Conservation (phyloP, 192 early-diverging fungal genomes). For the Cladochytrium replicatum region DNA sequence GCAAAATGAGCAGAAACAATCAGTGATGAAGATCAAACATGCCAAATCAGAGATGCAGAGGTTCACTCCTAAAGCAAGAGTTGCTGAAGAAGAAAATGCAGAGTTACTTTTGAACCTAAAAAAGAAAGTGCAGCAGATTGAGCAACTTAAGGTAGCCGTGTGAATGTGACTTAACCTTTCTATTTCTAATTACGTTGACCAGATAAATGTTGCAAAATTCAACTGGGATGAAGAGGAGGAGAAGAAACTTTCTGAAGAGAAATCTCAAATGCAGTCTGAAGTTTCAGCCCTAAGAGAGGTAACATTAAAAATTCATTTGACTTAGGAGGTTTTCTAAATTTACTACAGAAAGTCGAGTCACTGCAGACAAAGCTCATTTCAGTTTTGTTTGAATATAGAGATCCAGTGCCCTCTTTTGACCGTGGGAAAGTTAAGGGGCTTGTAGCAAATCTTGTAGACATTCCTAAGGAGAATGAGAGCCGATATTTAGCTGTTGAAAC, state of each 20-base stretch:
- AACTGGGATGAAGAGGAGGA: neutral
- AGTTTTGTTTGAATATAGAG: constrained; percentile 71
- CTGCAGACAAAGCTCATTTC: constrained; percentile 42
- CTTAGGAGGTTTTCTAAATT: constrained; percentile 1
- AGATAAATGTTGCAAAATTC: neutral
- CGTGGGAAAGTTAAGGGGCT: constrained; percentile 81
- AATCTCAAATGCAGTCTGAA: constrained; percentile 1
- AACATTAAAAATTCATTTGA: neutral
- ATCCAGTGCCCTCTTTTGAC: constrained; percentile 83
- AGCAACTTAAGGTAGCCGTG: constrained; percentile 22
- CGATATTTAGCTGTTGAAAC: constrained; percentile 81
- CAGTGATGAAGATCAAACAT: constrained; percentile 67
- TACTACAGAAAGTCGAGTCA: constrained; percentile 39
- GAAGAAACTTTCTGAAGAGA: neutral
- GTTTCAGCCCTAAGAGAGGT: constrained; percentile 28
- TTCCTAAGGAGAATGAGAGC: constrained; percentile 58
- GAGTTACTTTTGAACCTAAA: constrained; percentile 37
- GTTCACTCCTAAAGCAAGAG: constrained; percentile 52
- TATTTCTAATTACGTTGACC: too few species aligned
- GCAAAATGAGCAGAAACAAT: constrained; percentile 64
- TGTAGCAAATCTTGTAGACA: constrained; percentile 77
- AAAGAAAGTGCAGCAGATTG: constrained; percentile 20
- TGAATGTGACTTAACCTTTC: too few species aligned
- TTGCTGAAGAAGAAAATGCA: constrained; percentile 60
- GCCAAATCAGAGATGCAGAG: constrained; percentile 63